A percentile compares a stretch with the other conserved stretches of the same genome.
Evolutionary conservation across 495 filamentous ascomycete species (phyloP).

Genomic region (Penicillium tannophilum): DNA sequence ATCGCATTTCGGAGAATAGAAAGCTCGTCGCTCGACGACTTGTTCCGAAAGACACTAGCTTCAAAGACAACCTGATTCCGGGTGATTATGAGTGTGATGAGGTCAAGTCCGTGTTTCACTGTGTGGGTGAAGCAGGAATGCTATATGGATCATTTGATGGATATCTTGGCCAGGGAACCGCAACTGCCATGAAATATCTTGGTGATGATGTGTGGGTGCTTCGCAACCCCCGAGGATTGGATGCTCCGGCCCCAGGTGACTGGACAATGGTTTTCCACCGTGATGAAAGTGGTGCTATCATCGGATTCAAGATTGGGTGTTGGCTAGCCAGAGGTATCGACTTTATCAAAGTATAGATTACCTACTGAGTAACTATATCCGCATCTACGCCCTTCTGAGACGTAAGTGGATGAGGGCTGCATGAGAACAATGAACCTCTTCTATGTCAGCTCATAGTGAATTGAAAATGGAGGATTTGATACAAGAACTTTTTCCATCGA

Average conservation of each 20-base stretch:
- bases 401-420: no score
- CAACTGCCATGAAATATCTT: conserved; percentile 28
- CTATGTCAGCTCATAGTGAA: background rate
- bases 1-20: conserved; percentile 30
- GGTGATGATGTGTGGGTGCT: conserved; percentile 36
- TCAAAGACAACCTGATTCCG: conserved; percentile 13
- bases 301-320: conserved; percentile 31
- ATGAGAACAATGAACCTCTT: no score
- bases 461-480: background rate
- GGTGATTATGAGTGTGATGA: conserved; percentile 33
- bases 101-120: conserved; percentile 35
- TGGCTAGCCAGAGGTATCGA: conserved; percentile 33
- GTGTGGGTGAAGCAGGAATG: conserved; percentile 26
- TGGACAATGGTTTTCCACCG: conserved; percentile 36
- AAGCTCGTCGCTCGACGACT: conserved; percentile 27
- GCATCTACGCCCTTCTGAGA: no score
- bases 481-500: background rate
- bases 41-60: conserved; percentile 6
- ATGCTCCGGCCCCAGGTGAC: conserved; percentile 37
- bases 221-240: conserved; percentile 33
- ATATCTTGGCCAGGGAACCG: conserved; percentile 31
- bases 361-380: background rate
- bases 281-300: conserved; percentile 19
- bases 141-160: conserved; percentile 38
- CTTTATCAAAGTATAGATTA: conserved; percentile 16